Evolutionary conservation across 2,329 filamentous ascomycete genomes (phyloP), one percentile per base, ranked within the genome.

Genomic region (Penicillium expansum): DNA sequence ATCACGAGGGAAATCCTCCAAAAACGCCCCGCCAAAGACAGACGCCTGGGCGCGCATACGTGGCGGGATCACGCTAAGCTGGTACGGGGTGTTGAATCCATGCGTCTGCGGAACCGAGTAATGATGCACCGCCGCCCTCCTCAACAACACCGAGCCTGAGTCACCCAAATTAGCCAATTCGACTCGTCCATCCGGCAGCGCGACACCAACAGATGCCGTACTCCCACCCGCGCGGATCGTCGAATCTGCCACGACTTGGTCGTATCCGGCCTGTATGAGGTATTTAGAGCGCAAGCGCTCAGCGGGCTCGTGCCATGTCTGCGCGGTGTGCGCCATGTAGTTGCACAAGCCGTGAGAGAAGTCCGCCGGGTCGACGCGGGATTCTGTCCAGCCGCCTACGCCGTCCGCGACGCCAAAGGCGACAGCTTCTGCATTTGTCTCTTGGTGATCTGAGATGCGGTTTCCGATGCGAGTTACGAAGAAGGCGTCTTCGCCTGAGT

Each of bases 71-170:
- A 96, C 86, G 52, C 91, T 93, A 39, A 99, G 83, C 74, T 99
- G 94, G 71, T 90, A 99, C 0, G 94, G 94, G 0, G 94, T 97
- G 75, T 99, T 99, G 82, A 99, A 99, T 42, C 88, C 92, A 74
- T 99, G 94, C 0, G 92, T 97, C 75, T 99, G 94, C 24, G 91
- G 89, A 47, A 87, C 84, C 2, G 92, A 96, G 69, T 86, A 88
- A 55, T 88, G 84, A 72, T 94, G 88, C 32, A 99, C 90, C 14
- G 89, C 91, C 64, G 93, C 95, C 27, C 91, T 83, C 14, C 92
- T 86, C 58, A 97, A 81, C 60, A 96, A 88, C 55, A 97, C 83
- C 72, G 92, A 97, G 32, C 94, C 94, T 27, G 92, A 97, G 77
- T 99, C 94, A 62, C 94, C 94, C 33, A 99, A 82, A 75, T 99